Evolutionary conservation across 73 alveolate species (phyloP).

Genomic region (Blepharisma stoltei): DNA sequence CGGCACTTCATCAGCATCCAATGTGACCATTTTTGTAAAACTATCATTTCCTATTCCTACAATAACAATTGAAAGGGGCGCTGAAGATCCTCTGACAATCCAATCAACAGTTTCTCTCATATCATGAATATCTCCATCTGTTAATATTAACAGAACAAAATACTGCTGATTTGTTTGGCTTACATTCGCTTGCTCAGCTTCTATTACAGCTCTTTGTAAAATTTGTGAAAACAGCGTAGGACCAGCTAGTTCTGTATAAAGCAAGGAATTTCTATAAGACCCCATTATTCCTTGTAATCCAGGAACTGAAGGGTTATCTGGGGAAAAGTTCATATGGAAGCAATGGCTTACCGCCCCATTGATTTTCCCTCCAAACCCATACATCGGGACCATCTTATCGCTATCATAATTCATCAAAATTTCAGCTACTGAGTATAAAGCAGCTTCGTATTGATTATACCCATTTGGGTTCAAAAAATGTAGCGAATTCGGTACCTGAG

Average conservation of each 20-base stretch:
- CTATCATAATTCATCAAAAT: constrained; percentile 79
- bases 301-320: constrained; percentile 70
- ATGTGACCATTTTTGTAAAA: constrained; percentile 58
- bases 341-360: constrained; percentile 61
- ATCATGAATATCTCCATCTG: constrained; percentile 93
- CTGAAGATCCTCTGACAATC: constrained; percentile 67
- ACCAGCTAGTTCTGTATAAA: constrained; percentile 51
- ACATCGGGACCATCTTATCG: constrained; percentile 87
- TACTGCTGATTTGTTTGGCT: constrained; percentile 48
- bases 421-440: constrained; percentile 70
- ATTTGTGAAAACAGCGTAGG: constrained; percentile 75
- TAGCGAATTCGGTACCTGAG: constrained; percentile 58
- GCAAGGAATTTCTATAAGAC: constrained; percentile 55
- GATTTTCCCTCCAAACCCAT: constrained; percentile 94
- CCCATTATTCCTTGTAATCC: constrained; percentile 66
- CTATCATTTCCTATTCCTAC: constrained; percentile 79
- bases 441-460: constrained; percentile 79
- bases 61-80: constrained; percentile 82
- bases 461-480: constrained; percentile 68
- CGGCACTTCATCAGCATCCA: constrained; percentile 85
- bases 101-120: constrained; percentile 68
- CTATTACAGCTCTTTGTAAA: constrained; percentile 39
- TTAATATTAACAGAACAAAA: constrained; percentile 72
- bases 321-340: constrained; percentile 74
- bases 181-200: constrained; percentile 39